Evolutionary conservation across 78 protist species (phyloP).

Genomic region (Speleostelium caveatum): DNA sequence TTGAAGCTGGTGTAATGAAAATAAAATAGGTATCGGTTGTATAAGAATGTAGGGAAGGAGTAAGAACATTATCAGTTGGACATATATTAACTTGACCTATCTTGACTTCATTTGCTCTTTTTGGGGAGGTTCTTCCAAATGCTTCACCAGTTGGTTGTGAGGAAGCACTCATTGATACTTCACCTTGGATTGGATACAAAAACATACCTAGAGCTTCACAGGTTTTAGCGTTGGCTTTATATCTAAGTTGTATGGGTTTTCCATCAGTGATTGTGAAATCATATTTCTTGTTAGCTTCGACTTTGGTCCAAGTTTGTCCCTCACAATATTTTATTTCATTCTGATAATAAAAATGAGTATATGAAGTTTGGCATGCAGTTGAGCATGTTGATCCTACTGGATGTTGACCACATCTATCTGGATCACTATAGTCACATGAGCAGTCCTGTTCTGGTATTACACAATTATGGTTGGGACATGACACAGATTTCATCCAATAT

Average conservation of each 20-base stretch:
- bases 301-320: slow-evolving; percentile 7
- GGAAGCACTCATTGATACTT: not conserved
- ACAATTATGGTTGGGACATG: slow-evolving; percentile 41
- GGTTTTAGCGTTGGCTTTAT: slow-evolving; percentile 22
- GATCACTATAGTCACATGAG: slow-evolving; percentile 51
- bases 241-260: not conserved
- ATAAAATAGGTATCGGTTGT: slow-evolving; percentile 49
- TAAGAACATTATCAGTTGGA: slow-evolving; percentile 48
- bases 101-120: too few species aligned
- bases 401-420: not conserved
- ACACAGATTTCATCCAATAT: not conserved
- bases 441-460: slow-evolving; percentile 4
- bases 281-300: slow-evolving; percentile 15
- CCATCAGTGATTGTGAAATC: not conserved
- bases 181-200: slow-evolving; percentile 13
- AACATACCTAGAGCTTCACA: slow-evolving; percentile 52
- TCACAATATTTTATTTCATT: not conserved
- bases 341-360: not conserved
- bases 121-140: not conserved
- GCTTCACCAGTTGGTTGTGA: not conserved
- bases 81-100: slow-evolving; percentile 35
- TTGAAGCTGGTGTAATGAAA: not conserved
- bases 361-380: not conserved
- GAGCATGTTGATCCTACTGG: slow-evolving; percentile 1
- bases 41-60: not conserved